Evolutionary conservation across 305 asterid genomes (phyloP), one percentile per base, ranked within the genome.

Genomic region (Fraxinus latifolia): DNA sequence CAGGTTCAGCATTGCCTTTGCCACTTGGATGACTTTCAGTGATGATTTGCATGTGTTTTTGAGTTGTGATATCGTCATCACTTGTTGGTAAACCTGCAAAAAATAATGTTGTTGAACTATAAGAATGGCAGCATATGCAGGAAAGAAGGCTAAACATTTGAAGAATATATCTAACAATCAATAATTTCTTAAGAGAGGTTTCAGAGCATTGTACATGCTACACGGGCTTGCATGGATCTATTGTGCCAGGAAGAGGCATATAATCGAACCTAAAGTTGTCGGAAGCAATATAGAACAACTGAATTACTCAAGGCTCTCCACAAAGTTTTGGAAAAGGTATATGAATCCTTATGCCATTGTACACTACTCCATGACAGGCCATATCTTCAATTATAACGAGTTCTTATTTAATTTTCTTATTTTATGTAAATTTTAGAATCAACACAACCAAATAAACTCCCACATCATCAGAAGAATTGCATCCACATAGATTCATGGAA

Each of bases 71-170:
- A 23, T 92, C 99, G 71, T 94, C 98, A 62, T 93, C 98, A 84
- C 93, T 96, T 42, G 88, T 81, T 7, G 92, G 93, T 77, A 93
- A 77, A 87, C 95, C 98, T 94, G 88, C 85, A 81, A 88, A 58
- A 55, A 81, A 47, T 39, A 70, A 80, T 74, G 74, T 53, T 14
- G 55, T 76, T 50, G 53, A 65, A 77, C 58, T 27, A 81, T 77
- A n/a, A 72, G 77, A 76, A 79, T 19, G 71, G 68, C 39, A 53
- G 14, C 78, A 74, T 23, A 75, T 23, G 71, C 14, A 11, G 27
- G 65, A 68, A 55, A 62, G 47, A 78, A 11, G 36, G 76, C 50
- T 25, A 53, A 32, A 42, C 74, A 37, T 80, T 86, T 32, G 74
- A 77, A 82, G 34, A 75, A 60, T 25, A 32, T 81, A 70, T 33